phyloP scores from a whole-genome alignment of 345 rosid species.

The Excoecaria agallocha region DNA sequence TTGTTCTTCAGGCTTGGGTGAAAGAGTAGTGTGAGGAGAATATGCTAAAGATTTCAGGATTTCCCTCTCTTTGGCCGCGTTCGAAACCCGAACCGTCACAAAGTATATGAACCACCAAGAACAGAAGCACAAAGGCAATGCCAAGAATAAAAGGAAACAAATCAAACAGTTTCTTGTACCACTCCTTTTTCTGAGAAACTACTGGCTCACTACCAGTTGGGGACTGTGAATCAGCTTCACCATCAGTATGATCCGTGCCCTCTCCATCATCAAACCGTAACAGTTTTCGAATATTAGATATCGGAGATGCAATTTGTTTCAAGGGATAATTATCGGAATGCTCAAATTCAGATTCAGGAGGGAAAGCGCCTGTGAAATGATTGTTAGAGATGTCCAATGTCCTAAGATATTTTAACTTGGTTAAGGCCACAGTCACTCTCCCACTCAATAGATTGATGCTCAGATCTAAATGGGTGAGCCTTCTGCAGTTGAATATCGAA shows the following conservation, averaged over 20 bases:
- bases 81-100: slow-evolving; percentile 18
- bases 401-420: slow-evolving; percentile 31
- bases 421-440: slow-evolving; percentile 27
- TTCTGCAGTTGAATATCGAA: slow-evolving; percentile 33
- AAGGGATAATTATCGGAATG: not conserved
- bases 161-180: not conserved
- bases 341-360: slow-evolving; percentile 3
- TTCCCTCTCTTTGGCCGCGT: slow-evolving; percentile 25
- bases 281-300: not conserved
- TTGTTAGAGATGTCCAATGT: slow-evolving; percentile 44
- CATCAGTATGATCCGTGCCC: not conserved
- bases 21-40: slow-evolving; percentile 27
- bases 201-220: not conserved
- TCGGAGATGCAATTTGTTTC: not conserved
- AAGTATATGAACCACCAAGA: slow-evolving; percentile 30
- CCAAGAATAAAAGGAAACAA: slow-evolving; percentile 25
- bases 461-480: slow-evolving; percentile 33
- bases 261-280: not conserved
- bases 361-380: slow-evolving; percentile 12
- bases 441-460: slow-evolving; percentile 45
- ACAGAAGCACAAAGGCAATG: not conserved
- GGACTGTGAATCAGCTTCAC: not conserved
- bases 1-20: slow-evolving; percentile 10
- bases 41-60: slow-evolving; percentile 29
- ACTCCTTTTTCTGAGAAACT: not conserved